Base-by-base conservation (phyloP, 2,329 filamentous ascomycete species). In the Botrytis porri region DNA sequence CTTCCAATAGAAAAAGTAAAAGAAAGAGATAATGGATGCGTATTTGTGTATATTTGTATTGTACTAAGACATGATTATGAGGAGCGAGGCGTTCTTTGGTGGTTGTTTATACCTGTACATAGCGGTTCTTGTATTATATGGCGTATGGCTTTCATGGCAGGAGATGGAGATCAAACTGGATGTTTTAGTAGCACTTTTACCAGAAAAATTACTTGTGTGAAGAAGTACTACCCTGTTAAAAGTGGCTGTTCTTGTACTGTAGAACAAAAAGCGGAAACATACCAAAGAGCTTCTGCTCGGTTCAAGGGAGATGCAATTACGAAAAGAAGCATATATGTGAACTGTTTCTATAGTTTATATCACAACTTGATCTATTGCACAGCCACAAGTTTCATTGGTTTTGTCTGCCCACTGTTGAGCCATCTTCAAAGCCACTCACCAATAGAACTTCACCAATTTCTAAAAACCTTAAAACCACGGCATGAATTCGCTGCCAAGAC, bases 1-100 rank as follows among this genome's bases (percentile, higher is more conserved):
- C 73, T 51, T 65, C 73, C 29, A 61, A 77, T 12, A 72, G 79
- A 59, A 80, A 80, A 73, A 80, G 79, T 60, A 80, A 76, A 66
- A 74, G 79, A 29, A 80, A 79, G 57, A 76, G 77, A 74, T 80
- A 73, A 69, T 43, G 12, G 8, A 25, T 12, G 16, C 37, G n/a
- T 29, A 10, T 9, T 57, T 1, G 39, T 41, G 37, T 32, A 63
- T 45, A 29, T 35, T n/a, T 61, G 37, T 45, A 29, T 65, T 71
- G 18, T 39, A 25, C 25, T 57, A 8, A 29, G 66, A 35, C 25
- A 71, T 54, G 4, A n/a, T 32, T 14, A 45, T 43, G 22, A 51
- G 25, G 35, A 71, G 61, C 45, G 60, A 54, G 69, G 69, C 37
- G 69, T 65, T 71, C 20, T 41, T 41, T 25, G 37, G 54, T 29